phyloP scores from a whole-genome alignment of 495 filamentous ascomycete genomes.

The Neurospora africana region DNA sequence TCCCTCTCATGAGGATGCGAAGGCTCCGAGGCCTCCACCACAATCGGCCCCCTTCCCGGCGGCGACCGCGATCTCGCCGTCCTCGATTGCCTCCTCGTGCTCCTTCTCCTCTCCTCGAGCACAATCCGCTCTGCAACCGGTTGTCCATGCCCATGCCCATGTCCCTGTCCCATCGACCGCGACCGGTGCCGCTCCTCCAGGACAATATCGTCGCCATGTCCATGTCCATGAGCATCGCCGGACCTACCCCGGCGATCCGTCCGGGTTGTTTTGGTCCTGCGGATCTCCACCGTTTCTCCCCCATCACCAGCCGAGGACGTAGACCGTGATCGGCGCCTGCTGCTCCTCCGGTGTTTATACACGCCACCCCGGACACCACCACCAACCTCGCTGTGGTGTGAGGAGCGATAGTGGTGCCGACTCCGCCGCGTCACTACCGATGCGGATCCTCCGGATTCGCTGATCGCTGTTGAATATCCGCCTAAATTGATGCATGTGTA shows the following conservation, averaged over 20 bases:
- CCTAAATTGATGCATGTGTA: slow-evolving; percentile 55
- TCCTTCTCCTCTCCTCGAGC: slow-evolving; percentile 24
- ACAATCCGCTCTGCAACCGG: slow-evolving; percentile 35
- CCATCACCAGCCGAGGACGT: not conserved
- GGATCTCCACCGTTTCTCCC: slow-evolving; percentile 29
- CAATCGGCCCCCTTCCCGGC: not conserved
- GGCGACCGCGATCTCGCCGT: not conserved
- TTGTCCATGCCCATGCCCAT: not conserved
- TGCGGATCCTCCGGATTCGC: slow-evolving; percentile 17
- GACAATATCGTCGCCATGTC: slow-evolving; percentile 9
- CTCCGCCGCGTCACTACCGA: slow-evolving; percentile 29
- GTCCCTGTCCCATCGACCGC: slow-evolving; percentile 11
- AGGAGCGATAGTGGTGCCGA: slow-evolving; percentile 12
- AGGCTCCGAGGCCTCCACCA: not conserved
- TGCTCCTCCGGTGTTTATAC: not conserved
- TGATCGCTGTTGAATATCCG: slow-evolving; percentile 4
- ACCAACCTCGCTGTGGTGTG: slow-evolving; percentile 1
- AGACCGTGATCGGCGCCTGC: not conserved
- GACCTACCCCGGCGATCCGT: slow-evolving; percentile 17
- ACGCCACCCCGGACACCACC: not conserved
- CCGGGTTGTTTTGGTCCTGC: slow-evolving; percentile 14
- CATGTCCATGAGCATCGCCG: slow-evolving; percentile 29
- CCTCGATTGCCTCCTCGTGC: not conserved
- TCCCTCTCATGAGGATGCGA: not conserved
- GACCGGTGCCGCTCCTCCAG: slow-evolving; percentile 9